phyloP scores from a whole-genome alignment of 306 rosid genomes.

The Vachellia pachyceras region DNA sequence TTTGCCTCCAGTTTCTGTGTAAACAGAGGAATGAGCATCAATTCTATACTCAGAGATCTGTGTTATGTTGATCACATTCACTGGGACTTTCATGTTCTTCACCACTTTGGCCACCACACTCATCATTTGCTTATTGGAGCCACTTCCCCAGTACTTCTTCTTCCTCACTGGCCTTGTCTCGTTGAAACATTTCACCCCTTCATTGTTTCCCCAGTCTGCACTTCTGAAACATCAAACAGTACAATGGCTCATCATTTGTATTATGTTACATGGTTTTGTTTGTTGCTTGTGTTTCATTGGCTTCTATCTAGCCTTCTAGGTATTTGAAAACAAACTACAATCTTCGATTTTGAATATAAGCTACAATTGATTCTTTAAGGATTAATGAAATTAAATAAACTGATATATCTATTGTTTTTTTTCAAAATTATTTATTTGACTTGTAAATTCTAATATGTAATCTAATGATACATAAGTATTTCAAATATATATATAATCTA shows the following conservation, averaged over 20 bases:
- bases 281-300: neutral
- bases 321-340: neutral
- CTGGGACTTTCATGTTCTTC: slow-evolving; percentile 72
- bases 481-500: too few relatives aligned
- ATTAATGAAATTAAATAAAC: too few relatives aligned
- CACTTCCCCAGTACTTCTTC: slow-evolving; percentile 86
- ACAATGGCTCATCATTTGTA: neutral
- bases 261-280: neutral
- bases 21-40: slow-evolving; percentile 84
- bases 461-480: too few relatives aligned
- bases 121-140: slow-evolving; percentile 80
- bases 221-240: slow-evolving; percentile 40
- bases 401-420: too few relatives aligned
- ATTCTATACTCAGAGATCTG: slow-evolving; percentile 86
- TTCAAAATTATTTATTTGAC: too few relatives aligned
- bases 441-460: too few relatives aligned
- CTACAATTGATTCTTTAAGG: too few relatives aligned
- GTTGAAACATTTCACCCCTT: slow-evolving; percentile 53
- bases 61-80: slow-evolving; percentile 71
- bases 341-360: too few relatives aligned
- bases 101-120: slow-evolving; percentile 68
- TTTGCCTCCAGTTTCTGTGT: slow-evolving; percentile 73
- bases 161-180: slow-evolving; percentile 67
- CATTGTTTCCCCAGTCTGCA: slow-evolving; percentile 52
- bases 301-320: neutral